Conservation (phyloP, 768 basidiomycete genomes). For the Arthromyces matolae region DNA sequence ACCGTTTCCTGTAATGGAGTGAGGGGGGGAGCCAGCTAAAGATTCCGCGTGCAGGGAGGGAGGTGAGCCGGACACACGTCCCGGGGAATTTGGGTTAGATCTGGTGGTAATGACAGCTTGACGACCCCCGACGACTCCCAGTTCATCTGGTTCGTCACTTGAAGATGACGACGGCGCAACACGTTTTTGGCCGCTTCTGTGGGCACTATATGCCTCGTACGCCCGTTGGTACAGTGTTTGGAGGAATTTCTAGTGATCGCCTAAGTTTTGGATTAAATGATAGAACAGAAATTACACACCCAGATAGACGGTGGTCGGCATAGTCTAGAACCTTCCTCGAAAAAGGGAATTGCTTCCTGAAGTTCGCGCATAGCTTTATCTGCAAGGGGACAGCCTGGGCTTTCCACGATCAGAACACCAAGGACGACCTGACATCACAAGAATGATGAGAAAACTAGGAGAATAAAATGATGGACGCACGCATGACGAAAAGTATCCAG, state of each 20-base stretch:
- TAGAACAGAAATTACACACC: conserved; percentile 22
- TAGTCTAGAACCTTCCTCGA: conserved; percentile 36
- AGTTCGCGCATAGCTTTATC: conserved; percentile 36
- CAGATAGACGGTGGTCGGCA: conserved; percentile 35
- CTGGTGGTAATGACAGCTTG: conserved; percentile 30
- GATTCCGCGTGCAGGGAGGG: conserved; percentile 14
- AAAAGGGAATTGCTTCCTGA: conserved; percentile 34
- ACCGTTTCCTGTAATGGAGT: conserved; percentile 13
- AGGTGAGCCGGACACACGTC: conserved; percentile 17
- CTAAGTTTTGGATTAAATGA: background rate
- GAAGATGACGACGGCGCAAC: conserved; percentile 1
- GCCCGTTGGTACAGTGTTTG: conserved; percentile 36
- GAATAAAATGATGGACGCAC: conserved; percentile 28
- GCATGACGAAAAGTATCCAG: conserved; percentile 44
- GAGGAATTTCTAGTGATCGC: conserved; percentile 29
- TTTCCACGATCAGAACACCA: conserved; percentile 43
- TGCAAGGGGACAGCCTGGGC: conserved; percentile 41
- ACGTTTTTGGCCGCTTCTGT: conserved; percentile 21
- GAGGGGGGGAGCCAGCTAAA: too few relatives aligned
- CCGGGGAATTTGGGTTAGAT: conserved; percentile 28
- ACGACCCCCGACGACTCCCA: conserved; percentile 34
- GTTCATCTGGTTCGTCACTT: conserved; percentile 28
- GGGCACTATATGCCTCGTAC: conserved; percentile 25
- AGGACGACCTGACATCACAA: conserved; percentile 36
- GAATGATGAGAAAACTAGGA: background rate